Evolutionary conservation across 805 yeast genomes (phyloP).

Genomic region (Soucietia sequanensis): DNA sequence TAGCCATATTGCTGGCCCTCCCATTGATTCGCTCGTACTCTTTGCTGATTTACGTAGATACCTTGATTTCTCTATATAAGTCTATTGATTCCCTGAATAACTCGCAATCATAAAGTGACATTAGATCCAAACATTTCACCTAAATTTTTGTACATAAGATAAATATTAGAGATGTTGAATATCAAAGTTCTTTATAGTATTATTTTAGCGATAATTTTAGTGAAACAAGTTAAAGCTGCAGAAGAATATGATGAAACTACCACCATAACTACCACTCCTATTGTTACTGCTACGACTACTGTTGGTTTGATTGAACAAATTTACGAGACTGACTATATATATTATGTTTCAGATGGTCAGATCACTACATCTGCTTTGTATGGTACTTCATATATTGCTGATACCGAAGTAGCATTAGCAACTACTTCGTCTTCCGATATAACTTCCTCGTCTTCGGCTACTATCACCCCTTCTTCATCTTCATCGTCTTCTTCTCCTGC

Average conservation of each 20-base stretch:
- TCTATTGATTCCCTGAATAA: too few species aligned
- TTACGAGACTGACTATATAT: constrained; percentile 28
- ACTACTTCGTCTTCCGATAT: constrained; percentile 3
- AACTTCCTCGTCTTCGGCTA: constrained; percentile 2
- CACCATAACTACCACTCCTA: constrained; percentile 24
- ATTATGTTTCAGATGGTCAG: constrained; percentile 25
- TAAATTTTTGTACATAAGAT: too few species aligned
- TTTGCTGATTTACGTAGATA: too few species aligned
- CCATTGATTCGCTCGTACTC: too few species aligned
- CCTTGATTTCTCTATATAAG: too few species aligned
- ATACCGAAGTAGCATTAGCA: constrained; percentile 4
- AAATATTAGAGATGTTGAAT: too few species aligned
- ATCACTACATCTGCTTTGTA: constrained; percentile 27
- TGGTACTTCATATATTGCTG: constrained; percentile 11
- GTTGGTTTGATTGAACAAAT: constrained; percentile 23
- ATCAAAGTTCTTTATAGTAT: background rate
- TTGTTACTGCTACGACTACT: constrained; percentile 31
- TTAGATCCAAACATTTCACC: too few species aligned
- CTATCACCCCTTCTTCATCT: background rate
- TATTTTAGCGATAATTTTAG: background rate
- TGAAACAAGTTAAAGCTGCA: constrained; percentile 8
- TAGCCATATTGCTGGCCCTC: too few species aligned
- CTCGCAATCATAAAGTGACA: too few species aligned
- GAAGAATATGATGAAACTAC: constrained; percentile 17
- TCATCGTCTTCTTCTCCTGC: background rate